Evolutionary conservation across 768 basidiomycete species (phyloP).

Genomic region (Fomitopsis serialis): DNA sequence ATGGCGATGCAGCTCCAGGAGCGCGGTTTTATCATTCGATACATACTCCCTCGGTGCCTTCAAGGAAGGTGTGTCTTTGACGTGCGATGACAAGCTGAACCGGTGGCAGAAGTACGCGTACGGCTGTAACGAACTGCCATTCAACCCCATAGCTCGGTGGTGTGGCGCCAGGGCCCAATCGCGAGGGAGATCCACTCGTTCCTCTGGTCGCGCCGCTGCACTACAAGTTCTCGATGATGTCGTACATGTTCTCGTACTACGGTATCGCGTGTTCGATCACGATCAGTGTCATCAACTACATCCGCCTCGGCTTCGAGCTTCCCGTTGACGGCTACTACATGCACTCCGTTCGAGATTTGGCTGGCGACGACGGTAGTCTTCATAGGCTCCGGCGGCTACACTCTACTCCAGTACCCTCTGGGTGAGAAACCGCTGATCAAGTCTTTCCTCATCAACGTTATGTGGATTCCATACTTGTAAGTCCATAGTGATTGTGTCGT

Average conservation of each 20-base stretch:
- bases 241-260: conserved; percentile 52
- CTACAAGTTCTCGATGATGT: conserved; percentile 47
- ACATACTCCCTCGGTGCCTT: conserved; percentile 82
- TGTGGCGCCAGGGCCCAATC: conserved; percentile 76
- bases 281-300: conserved; percentile 67
- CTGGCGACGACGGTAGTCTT: conserved; percentile 72
- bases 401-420: conserved; percentile 67
- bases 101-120: conserved; percentile 90
- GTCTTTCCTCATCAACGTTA: conserved; percentile 26
- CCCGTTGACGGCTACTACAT: conserved; percentile 73
- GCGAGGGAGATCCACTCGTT: conserved; percentile 72
- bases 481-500: conserved; percentile 6
- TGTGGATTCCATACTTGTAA: conserved; percentile 38
- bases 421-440: conserved; percentile 34
- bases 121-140: conserved; percentile 65
- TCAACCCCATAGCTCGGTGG: conserved; percentile 82
- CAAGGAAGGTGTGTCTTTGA: conserved; percentile 89
- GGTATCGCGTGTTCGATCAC: conserved; percentile 66
- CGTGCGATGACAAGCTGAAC: conserved; percentile 86
- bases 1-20: conserved; percentile 61
- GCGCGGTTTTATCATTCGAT: conserved; percentile 39
- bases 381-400: conserved; percentile 68
- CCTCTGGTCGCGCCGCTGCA: conserved; percentile 63
- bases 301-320: conserved; percentile 68
- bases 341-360: conserved; percentile 78